phyloP scores from a whole-genome alignment of 345 rosid genomes.

The Citrus cavaleriei region DNA sequence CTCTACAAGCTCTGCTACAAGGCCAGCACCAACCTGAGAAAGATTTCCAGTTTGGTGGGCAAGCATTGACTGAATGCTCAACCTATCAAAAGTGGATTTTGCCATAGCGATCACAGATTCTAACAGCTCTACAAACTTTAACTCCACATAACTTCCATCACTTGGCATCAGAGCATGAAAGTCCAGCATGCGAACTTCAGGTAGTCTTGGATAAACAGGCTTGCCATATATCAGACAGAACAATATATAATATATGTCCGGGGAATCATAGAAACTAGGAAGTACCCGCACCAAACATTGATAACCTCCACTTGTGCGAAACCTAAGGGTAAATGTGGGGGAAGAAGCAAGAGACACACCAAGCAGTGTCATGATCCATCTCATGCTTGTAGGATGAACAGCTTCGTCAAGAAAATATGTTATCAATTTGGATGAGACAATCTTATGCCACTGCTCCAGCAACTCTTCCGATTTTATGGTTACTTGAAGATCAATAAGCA shows the following conservation, averaged over 20 bases:
- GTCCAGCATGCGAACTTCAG: slow-evolving; percentile 99
- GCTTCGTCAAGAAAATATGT: slow-evolving; percentile 99
- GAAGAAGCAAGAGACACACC: slow-evolving; percentile 95
- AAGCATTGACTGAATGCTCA: slow-evolving; percentile 79
- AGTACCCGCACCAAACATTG: slow-evolving; percentile 85
- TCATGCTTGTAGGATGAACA: slow-evolving; percentile 99
- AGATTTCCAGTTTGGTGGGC: slow-evolving; percentile 92
- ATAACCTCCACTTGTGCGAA: slow-evolving; percentile 95
- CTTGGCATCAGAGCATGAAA: slow-evolving; percentile 96
- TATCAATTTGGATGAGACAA: slow-evolving; percentile 92
- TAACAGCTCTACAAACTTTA: slow-evolving; percentile 89
- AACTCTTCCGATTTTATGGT: slow-evolving; percentile 90
- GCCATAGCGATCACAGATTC: slow-evolving; percentile 95
- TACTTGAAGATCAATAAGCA: slow-evolving; percentile 98
- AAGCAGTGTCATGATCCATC: slow-evolving; percentile 99
- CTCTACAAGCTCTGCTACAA: slow-evolving; percentile 92
- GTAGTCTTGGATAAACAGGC: slow-evolving; percentile 93
- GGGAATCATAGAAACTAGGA: slow-evolving; percentile 95
- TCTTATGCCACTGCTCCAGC: slow-evolving; percentile 99
- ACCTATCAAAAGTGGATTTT: slow-evolving; percentile 89
- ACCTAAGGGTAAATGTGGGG: slow-evolving; percentile 86
- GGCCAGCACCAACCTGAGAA: slow-evolving; percentile 82
- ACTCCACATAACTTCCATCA: slow-evolving; percentile 71
- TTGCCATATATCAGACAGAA: slow-evolving; percentile 94
- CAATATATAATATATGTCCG: slow-evolving; percentile 93